Percentiles rank a stretch among this genome's conserved stretches.
Conservation (phyloP, 2,329 filamentous ascomycete species). For the Talaromyces sp. region DNA sequence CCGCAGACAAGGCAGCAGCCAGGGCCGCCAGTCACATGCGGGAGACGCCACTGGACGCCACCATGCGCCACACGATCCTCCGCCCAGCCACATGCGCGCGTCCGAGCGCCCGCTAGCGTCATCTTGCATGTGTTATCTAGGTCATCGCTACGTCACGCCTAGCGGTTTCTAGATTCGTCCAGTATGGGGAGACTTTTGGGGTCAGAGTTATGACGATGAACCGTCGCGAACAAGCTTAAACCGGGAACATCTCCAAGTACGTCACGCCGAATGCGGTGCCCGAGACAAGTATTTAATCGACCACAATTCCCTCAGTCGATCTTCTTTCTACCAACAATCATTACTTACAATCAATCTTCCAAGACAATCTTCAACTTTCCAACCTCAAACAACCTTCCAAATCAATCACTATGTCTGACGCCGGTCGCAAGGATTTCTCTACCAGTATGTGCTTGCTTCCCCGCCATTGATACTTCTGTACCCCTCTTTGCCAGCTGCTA, state of each 20-base stretch:
- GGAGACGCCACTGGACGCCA: background rate
- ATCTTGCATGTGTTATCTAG: background rate
- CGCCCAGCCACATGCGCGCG: background rate
- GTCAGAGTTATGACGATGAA: background rate
- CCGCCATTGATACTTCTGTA: too few relatives aligned
- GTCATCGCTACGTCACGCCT: slow-evolving; percentile 4
- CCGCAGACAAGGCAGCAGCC: background rate
- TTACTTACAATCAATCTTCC: background rate
- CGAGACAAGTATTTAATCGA: background rate
- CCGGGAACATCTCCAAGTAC: background rate
- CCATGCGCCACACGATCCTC: background rate
- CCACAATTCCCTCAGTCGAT: background rate
- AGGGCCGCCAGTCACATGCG: background rate
- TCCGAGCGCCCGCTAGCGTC: background rate
- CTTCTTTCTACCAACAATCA: background rate
- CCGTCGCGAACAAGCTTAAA: background rate
- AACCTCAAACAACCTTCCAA: background rate
- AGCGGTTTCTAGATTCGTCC: background rate
- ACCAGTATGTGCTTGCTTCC: slow-evolving; percentile 38
- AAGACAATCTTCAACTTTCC: background rate
- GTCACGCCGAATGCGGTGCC: background rate
- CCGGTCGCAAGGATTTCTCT: slow-evolving; percentile 55
- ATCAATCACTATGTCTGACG: slow-evolving; percentile 52
- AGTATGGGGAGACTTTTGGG: background rate
- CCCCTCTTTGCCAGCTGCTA: too few relatives aligned